Percentiles rank a stretch among this genome's conserved stretches.
These are phyloP conservation scores for Trichophyton rubrum DNA, from an alignment of 2,329 filamentous ascomycete species.

Conservation along the genomic window DNA sequence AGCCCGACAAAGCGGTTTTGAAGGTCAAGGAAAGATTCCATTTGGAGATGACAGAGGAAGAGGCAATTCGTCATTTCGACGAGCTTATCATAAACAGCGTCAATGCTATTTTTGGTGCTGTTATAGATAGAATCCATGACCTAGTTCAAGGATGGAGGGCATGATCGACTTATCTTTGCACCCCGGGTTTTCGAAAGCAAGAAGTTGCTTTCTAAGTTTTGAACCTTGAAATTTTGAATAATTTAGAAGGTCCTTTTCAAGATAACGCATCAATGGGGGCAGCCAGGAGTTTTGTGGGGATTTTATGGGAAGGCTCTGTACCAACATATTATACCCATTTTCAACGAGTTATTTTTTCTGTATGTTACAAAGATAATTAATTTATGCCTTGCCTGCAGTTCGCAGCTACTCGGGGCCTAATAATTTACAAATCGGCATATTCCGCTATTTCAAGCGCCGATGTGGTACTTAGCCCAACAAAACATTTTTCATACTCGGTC, in stretches of 20 bases:
- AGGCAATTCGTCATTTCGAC: slow-evolving; percentile 78
- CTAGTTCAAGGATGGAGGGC: slow-evolving; percentile 82
- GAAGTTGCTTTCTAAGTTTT: neutral
- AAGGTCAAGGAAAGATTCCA: slow-evolving; percentile 95
- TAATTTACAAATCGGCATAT: no score
- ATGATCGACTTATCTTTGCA: neutral
- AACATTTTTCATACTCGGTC: neutral
- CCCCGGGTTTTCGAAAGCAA: neutral
- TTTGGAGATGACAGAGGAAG: slow-evolving; percentile 80
- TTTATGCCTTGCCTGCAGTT: neutral
- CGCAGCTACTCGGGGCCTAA: neutral
- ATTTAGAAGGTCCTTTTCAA: neutral
- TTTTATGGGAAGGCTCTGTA: neutral
- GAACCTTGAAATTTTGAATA: neutral
- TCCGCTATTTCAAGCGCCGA: neutral
- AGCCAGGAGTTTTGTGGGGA: neutral
- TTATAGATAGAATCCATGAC: slow-evolving; percentile 90
- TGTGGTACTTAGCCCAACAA: no score
- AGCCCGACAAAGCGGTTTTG: slow-evolving; percentile 83
- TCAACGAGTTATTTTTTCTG: neutral
- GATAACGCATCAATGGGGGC: neutral
- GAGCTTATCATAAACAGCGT: slow-evolving; percentile 82
- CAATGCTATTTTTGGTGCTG: slow-evolving; percentile 77
- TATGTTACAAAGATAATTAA: neutral
- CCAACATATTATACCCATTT: neutral